A percentile compares a stretch with the other conserved stretches of the same genome.
Conservation (phyloP, 352 stramenopile genomes). For the Aphanomyces invadans region DNA sequence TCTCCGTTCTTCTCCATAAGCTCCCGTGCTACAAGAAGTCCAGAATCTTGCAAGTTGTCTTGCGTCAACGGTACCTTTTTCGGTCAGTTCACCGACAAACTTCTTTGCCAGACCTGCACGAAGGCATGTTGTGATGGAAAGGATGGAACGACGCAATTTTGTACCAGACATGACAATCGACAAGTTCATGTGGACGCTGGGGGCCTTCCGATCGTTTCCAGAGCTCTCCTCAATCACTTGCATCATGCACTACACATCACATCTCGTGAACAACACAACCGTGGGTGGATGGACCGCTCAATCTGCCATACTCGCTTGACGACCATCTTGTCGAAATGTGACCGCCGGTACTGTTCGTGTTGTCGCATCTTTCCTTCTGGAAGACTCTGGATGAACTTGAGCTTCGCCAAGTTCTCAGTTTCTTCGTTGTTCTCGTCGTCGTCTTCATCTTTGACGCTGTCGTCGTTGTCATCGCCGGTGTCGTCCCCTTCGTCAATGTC, state of each 20-base stretch:
- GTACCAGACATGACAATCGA: conserved; percentile 73
- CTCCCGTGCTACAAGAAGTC: conserved; percentile 37
- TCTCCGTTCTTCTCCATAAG: conserved; percentile 79
- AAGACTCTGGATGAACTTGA: conserved; percentile 63
- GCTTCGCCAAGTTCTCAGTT: conserved; percentile 52
- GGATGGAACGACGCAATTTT: background rate
- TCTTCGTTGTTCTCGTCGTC: conserved; percentile 15
- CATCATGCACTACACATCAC: conserved; percentile 53
- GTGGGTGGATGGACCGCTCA: background rate
- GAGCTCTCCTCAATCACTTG: conserved; percentile 43
- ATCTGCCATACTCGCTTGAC: conserved; percentile 52
- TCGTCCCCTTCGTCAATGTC: conserved; percentile 25
- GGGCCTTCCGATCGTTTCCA: background rate
- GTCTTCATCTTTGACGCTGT: conserved; percentile 24
- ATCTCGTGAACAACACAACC: too few relatives aligned
- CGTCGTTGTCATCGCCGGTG: conserved; percentile 29
- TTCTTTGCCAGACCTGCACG: conserved; percentile 60
- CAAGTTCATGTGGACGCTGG: conserved; percentile 28
- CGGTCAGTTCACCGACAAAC: conserved; percentile 70
- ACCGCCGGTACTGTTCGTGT: conserved; percentile 75
- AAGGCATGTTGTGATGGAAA: background rate
- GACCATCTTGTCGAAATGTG: conserved; percentile 73
- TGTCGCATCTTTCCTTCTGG: conserved; percentile 52
- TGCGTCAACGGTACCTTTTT: conserved; percentile 65
- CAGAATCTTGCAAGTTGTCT: background rate